Evolutionary conservation across 2,329 filamentous ascomycete genomes (phyloP).

Genomic region (Arachnomyces sp.): DNA sequence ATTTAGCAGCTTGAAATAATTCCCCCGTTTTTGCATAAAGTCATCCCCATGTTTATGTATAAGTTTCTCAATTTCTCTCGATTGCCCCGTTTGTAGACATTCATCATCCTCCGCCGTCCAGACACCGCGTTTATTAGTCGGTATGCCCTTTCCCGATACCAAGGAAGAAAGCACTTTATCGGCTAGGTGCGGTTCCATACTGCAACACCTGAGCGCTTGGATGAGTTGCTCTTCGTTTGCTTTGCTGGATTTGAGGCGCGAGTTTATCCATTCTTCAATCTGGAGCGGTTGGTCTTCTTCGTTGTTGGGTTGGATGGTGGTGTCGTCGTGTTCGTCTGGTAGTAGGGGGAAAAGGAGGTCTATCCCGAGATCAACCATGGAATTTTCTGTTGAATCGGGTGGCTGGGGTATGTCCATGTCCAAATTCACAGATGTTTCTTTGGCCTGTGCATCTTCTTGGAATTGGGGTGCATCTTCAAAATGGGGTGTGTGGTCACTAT

Average conservation of each 20-base stretch:
- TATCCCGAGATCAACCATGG: too few species aligned
- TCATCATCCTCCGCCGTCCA: constrained; percentile 43
- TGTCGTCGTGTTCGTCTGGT: constrained; percentile 10
- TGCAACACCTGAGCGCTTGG: constrained; percentile 31
- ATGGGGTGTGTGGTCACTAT: constrained; percentile 1
- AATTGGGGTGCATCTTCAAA: constrained; percentile 18
- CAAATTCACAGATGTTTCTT: constrained; percentile 5
- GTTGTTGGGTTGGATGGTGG: constrained; percentile 1
- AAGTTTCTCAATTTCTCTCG: constrained; percentile 26
- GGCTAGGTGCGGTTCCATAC: constrained; percentile 32
- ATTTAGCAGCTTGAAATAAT: constrained; percentile 27
- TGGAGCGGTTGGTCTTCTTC: constrained; percentile 13
- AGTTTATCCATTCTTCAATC: constrained; percentile 34
- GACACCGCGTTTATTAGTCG: constrained; percentile 35
- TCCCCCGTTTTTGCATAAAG: constrained; percentile 26
- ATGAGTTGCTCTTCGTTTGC: constrained; percentile 25
- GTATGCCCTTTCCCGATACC: constrained; percentile 27
- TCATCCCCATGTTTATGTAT: constrained; percentile 39
- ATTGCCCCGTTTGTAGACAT: constrained; percentile 26
- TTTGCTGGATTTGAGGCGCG: constrained; percentile 23
- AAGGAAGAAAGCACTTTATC: constrained; percentile 29
- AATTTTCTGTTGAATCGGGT: too few species aligned
- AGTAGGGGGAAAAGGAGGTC: too few species aligned
- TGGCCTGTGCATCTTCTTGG: constrained; percentile 11
- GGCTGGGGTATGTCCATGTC: too few species aligned